Percentiles rank a stretch among this genome's conserved stretches.
Conservation (phyloP, 495 filamentous ascomycete genomes). For the Aspergillus baeticus region DNA sequence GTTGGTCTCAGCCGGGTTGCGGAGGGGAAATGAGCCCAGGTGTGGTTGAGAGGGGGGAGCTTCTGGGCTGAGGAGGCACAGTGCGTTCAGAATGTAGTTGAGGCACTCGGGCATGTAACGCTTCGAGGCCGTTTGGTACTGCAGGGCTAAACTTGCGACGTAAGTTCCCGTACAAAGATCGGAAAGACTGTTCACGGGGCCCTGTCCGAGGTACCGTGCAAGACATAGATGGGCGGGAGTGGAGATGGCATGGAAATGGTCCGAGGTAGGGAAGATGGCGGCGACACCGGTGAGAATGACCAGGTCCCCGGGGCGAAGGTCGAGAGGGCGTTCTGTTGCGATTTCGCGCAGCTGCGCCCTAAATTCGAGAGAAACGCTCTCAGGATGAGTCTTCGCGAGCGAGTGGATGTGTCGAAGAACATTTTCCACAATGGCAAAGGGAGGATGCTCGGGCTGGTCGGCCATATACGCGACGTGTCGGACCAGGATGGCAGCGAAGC, state of each 20-base stretch:
- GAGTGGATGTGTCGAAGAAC: slow-evolving; percentile 82
- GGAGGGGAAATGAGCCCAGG: slow-evolving; percentile 60
- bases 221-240: slow-evolving; percentile 85
- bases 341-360: slow-evolving; percentile 68
- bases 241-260: slow-evolving; percentile 92
- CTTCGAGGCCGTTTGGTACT: slow-evolving; percentile 79
- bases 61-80: slow-evolving; percentile 64
- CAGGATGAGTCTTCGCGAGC: slow-evolving; percentile 76
- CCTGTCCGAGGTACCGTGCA: slow-evolving; percentile 78
- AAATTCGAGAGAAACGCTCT: slow-evolving; percentile 74
- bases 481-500: slow-evolving; percentile 72
- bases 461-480: slow-evolving; percentile 73
- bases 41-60: slow-evolving; percentile 31
- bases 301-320: slow-evolving; percentile 71
- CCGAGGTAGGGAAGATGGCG: slow-evolving; percentile 87
- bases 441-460: slow-evolving; percentile 45
- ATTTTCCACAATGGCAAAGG: slow-evolving; percentile 62
- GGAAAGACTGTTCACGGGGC: slow-evolving; percentile 56
- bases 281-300: slow-evolving; percentile 77
- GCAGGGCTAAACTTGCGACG: slow-evolving; percentile 68
- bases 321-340: slow-evolving; percentile 55
- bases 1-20: slow-evolving; percentile 39
- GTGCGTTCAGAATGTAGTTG: slow-evolving; percentile 73
- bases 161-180: slow-evolving; percentile 77
- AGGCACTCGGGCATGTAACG: slow-evolving; percentile 86